Base-by-base conservation (phyloP, 139 green algal species). In the Coelastrella sp. region DNA sequence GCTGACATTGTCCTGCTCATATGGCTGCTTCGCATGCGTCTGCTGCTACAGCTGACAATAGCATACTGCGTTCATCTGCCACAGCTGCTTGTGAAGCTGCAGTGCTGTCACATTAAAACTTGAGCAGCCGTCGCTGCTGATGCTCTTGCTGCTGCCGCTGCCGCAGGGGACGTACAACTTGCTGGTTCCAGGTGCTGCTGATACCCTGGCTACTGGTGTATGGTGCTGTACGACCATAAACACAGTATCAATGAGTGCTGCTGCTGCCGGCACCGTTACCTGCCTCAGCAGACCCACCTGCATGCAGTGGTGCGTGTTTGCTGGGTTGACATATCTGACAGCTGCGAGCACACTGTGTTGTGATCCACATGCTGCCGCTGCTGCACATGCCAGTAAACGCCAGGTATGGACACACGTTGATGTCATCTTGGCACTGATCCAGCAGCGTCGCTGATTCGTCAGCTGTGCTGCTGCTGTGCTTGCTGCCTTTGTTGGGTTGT, bases 341-440 rank as follows among this genome's bases (percentile, higher is more conserved):
- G 58, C 85, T 90, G 74, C 74, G 85, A 54, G 73, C 20, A 54
- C 85, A 90, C 22, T 90, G 85, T 20, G 58, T 83, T 4, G 11
- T 77, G 2, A 76, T 56, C 85, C 85, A 83, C 59, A 90, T 56
- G 85, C 85, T 90, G 73, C 57, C 85, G 47, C 73, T 90, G 85
- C 73, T 77, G 85, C 85, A 90, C 85, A 90, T 17, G 3, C 85
- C 85, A 54, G 7, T 75, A 5, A 60, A 68, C 3, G 85, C 85
- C 73, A 90, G 47, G 74, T 66, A 90, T 2, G 85, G 85, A 61
- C 85, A 90, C 59, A 90, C 85, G 65, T 75, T 90, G 20, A 90
- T 73, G 56, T 90, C 85, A 74, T 90, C 85, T 76, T 88, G 83
- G 17, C 83, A 88, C 3, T 88, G 65, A 88, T 88, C 83, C 71